Percentiles rank a stretch among this genome's conserved stretches.
Conservation (phyloP, 2,329 filamentous ascomycete genomes). For the Colletotrichum lupini region DNA sequence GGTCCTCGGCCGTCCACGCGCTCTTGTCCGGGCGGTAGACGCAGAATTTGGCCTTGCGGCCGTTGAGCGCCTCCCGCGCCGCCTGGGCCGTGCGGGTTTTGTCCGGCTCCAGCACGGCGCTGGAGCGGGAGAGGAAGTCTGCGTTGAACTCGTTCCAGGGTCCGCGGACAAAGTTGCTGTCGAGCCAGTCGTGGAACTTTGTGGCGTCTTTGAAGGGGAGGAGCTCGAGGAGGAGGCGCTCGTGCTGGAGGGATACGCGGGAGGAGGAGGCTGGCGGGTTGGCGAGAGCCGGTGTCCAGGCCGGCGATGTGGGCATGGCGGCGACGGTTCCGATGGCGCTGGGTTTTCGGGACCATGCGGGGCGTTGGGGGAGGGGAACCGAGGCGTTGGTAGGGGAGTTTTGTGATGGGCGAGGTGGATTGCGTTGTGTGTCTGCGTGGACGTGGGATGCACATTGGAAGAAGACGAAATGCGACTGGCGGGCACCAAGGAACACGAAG, state of each 20-base stretch:
- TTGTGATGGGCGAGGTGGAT: conserved; percentile 15
- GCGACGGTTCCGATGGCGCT: background rate
- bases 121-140: conserved; percentile 42
- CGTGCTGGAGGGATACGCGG: conserved; percentile 45
- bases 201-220: conserved; percentile 48
- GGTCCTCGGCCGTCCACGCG: conserved; percentile 49
- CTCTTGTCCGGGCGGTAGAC: conserved; percentile 50
- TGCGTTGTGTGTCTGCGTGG: conserved; percentile 22
- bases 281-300: background rate
- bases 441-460: conserved; percentile 34
- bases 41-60: conserved; percentile 43
- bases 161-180: conserved; percentile 44
- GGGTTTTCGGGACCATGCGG: conserved; percentile 22
- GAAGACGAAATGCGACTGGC: background rate
- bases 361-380: conserved; percentile 26
- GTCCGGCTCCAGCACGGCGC: conserved; percentile 44
- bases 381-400: conserved; percentile 24
- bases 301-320: background rate
- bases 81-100: conserved; percentile 45
- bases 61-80: conserved; percentile 46
- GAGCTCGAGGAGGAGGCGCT: conserved; percentile 52
- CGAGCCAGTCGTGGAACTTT: conserved; percentile 50
- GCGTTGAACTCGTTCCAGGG: conserved; percentile 51
- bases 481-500: background rate
- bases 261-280: background rate